Conservation (phyloP, 164 flowering plant genomes). For the Santalum album region DNA sequence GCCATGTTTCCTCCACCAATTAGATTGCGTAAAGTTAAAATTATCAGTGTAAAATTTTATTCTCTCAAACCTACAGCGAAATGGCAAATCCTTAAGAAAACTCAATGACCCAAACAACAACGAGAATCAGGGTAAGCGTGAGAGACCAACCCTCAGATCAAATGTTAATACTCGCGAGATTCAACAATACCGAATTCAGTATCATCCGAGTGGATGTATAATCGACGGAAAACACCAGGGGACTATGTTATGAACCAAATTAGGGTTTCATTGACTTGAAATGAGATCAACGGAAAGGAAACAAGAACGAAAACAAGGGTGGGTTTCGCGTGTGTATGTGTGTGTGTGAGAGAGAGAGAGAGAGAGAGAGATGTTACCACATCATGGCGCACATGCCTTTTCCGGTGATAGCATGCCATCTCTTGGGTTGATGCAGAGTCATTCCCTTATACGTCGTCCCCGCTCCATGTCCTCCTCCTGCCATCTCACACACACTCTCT, state of each 20-base stretch:
- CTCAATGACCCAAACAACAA: not conserved
- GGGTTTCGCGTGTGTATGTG: no score
- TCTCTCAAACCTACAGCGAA: no score
- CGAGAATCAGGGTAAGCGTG: not conserved
- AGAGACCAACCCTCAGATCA: not conserved
- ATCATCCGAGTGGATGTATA: not conserved
- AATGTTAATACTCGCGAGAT: not conserved
- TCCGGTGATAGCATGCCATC: not conserved
- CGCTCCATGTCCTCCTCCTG: not conserved
- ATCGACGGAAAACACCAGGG: no score
- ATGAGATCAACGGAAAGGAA: not conserved
- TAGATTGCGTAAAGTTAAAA: no score
- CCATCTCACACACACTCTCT: not conserved
- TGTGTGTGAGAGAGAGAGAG: no score
- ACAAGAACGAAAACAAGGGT: no score
- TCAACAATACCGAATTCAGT: not conserved
- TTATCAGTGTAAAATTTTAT: no score
- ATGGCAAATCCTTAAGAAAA: no score
- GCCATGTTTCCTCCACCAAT: no score
- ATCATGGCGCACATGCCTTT: conserved; percentile 1
- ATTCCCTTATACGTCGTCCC: conserved; percentile 3
- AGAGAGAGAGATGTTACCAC: not conserved
- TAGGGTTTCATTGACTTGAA: not conserved
- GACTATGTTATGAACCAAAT: no score
- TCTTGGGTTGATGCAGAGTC: not conserved